These are phyloP conservation scores for Plasmodium sp. DNA, from an alignment of 169 alveolate species.

Conservation along the genomic window DNA sequence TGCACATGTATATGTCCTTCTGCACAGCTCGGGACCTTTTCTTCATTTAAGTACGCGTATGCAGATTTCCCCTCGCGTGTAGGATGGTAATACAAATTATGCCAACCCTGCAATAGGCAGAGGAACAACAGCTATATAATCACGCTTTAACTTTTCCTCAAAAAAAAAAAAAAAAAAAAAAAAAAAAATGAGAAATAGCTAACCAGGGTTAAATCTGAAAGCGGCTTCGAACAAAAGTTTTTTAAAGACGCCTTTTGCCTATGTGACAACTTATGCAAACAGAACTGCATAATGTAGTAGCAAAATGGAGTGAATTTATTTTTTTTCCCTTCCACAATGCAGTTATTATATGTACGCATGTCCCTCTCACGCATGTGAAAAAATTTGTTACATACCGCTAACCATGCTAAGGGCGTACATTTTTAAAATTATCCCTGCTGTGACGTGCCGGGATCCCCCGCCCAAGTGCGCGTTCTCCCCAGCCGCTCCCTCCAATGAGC, in stretches of 20 bases:
- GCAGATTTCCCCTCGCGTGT: not conserved
- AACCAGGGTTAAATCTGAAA: not conserved
- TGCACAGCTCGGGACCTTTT: not conserved
- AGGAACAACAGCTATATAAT: not conserved
- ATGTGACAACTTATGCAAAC: not conserved
- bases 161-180: not conserved
- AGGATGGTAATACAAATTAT: not conserved
- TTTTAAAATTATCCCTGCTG: not conserved
- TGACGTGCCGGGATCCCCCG: not conserved
- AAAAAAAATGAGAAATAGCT: not conserved
- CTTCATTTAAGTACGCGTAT: not conserved
- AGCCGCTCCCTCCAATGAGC: constrained; percentile 9
- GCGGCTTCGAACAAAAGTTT: not conserved
- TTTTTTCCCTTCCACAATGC: not conserved
- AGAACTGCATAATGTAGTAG: not conserved
- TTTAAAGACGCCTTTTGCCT: not conserved
- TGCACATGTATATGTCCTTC: not conserved
- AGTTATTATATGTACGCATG: not conserved
- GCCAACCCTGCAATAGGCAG: not conserved
- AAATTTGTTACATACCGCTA: not conserved
- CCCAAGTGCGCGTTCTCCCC: not conserved
- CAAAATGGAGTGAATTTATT: not conserved
- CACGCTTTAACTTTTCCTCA: not conserved
- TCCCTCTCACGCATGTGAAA: not conserved
- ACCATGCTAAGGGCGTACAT: not conserved